Conservation (phyloP, 108 stramenopile species). For the Pseudonitzschia pungens region DNA sequence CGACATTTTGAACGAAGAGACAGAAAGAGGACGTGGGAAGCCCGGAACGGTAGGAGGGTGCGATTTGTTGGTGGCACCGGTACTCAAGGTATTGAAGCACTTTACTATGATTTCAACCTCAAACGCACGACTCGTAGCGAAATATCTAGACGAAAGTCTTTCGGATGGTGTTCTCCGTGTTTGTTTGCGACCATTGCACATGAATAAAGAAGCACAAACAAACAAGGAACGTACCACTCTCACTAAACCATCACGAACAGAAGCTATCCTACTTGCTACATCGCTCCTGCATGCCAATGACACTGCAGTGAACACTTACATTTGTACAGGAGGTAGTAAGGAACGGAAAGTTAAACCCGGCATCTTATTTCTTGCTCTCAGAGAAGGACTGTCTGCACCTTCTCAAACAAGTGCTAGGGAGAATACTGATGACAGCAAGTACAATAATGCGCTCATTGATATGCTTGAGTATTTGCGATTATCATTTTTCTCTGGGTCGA, state of each 20-base stretch:
- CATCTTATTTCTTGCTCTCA: conserved; percentile 40
- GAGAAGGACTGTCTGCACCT: conserved; percentile 33
- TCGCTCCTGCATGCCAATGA: conserved; percentile 33
- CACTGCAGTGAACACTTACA: conserved; percentile 35
- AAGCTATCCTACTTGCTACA: conserved; percentile 31
- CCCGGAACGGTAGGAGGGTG: conserved; percentile 26
- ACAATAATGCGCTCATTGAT: conserved; percentile 14
- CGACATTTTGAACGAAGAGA: conserved; percentile 40
- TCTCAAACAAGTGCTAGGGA: not conserved
- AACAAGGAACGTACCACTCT: not conserved
- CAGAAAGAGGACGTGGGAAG: conserved; percentile 41
- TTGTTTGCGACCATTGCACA: conserved; percentile 19
- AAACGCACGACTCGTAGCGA: conserved; percentile 54
- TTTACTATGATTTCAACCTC: conserved; percentile 27
- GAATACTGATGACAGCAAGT: not conserved
- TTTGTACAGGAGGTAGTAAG: conserved; percentile 38
- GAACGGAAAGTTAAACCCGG: conserved; percentile 56
- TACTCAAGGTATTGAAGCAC: conserved; percentile 33
- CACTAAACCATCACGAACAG: conserved; percentile 21
- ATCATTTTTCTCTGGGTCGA: conserved; percentile 13
- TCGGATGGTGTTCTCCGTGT: conserved; percentile 35
- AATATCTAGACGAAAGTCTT: conserved; percentile 37
- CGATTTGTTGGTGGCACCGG: conserved; percentile 24
- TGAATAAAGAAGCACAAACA: not conserved
- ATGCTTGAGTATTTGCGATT: conserved; percentile 15